Evolutionary conservation across 2,329 filamentous ascomycete species (phyloP).

Genomic region (Aspergillus pseudotamarii): DNA sequence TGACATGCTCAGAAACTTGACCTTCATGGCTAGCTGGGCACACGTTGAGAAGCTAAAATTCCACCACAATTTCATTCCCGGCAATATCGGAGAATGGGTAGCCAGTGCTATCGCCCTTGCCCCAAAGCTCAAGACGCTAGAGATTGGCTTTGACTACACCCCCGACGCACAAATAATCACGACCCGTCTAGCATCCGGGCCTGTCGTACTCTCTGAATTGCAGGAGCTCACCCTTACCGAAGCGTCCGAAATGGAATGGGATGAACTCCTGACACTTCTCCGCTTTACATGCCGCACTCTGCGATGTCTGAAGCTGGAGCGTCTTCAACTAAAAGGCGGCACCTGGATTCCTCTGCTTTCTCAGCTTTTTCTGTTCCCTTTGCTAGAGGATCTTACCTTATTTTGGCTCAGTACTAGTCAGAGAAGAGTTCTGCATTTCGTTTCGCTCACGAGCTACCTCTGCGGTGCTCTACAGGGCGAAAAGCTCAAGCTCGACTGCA

Average conservation of each 20-base stretch:
- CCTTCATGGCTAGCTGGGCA: not conserved
- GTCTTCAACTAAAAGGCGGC: not conserved
- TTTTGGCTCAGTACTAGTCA: not conserved
- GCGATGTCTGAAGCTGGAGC: not conserved
- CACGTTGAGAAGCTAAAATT: not conserved
- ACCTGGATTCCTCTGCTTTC: not conserved
- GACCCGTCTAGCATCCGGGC: not conserved
- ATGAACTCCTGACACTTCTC: not conserved
- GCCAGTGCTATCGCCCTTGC: not conserved
- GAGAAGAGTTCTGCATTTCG: not conserved
- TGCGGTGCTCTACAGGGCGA: not conserved
- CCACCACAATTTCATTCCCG: not conserved
- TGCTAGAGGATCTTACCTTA: not conserved
- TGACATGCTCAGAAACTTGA: no score
- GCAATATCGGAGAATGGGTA: not conserved
- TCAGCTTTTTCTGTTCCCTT: not conserved
- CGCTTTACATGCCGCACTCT: not conserved
- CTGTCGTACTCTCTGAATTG: not conserved
- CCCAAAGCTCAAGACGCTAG: not conserved
- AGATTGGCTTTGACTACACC: not conserved
- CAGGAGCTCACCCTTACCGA: not conserved
- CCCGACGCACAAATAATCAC: not conserved
- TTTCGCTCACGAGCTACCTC: not conserved
- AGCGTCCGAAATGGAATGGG: not conserved
- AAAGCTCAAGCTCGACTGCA: not conserved